Conservation (phyloP, 352 stramenopile genomes). For the Phytophthora syringae region DNA sequence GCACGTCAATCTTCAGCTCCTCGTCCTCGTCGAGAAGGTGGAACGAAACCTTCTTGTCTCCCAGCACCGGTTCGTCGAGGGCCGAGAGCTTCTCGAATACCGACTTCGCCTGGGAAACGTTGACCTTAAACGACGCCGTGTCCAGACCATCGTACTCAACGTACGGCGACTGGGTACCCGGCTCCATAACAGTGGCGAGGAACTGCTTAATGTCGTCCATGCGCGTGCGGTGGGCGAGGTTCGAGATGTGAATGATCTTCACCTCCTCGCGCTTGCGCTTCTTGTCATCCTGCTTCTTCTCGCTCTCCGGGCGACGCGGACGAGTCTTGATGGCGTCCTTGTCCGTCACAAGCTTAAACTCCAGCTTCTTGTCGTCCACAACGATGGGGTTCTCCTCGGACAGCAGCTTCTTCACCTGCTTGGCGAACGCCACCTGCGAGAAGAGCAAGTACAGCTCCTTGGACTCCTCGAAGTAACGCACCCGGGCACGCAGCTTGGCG, state of each 20-base stretch:
- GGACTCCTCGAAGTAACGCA: conserved; percentile 72
- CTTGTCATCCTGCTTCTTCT: conserved; percentile 66
- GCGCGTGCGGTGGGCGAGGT: conserved; percentile 73
- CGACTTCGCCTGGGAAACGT: conserved; percentile 45
- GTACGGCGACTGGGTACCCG: conserved; percentile 62
- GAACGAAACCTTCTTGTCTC: conserved; percentile 81
- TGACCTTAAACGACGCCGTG: conserved; percentile 73
- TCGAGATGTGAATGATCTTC: conserved; percentile 85
- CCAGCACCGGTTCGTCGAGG: conserved; percentile 61
- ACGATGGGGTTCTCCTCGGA: conserved; percentile 46
- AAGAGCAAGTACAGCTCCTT: conserved; percentile 85
- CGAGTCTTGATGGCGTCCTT: conserved; percentile 73
- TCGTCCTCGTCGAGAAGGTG: conserved; percentile 75
- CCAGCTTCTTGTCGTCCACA: conserved; percentile 67
- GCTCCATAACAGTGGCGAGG: conserved; percentile 58
- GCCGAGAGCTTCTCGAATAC: conserved; percentile 82
- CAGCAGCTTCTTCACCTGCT: conserved; percentile 62
- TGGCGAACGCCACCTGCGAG: conserved; percentile 68
- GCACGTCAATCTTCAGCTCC: conserved; percentile 76
- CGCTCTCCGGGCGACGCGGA: conserved; percentile 54
- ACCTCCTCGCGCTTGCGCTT: conserved; percentile 81
- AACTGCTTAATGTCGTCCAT: conserved; percentile 89
- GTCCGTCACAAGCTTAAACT: conserved; percentile 83
- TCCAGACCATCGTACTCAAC: conserved; percentile 87
- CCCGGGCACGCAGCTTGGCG: conserved; percentile 61